Conservation (phyloP, 768 basidiomycete genomes). For the Podaxis pistillaris region DNA sequence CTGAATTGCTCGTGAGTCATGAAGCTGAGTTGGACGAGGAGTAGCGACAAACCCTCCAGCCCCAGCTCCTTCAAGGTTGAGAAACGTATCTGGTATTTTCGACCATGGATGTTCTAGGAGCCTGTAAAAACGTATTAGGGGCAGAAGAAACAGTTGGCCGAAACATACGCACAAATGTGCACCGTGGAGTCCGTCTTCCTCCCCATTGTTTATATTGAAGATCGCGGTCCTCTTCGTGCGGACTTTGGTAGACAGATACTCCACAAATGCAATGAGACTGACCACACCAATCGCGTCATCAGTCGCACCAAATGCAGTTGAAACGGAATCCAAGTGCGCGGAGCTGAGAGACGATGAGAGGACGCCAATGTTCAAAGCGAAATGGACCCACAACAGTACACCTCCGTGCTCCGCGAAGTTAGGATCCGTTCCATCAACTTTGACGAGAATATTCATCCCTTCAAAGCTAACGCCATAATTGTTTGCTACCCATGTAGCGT, state of each 20-base stretch:
- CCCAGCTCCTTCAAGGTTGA: conserved; percentile 75
- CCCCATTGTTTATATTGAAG: conserved; percentile 79
- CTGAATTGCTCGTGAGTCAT: conserved; percentile 29
- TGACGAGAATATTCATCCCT: conserved; percentile 59
- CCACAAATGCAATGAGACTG: conserved; percentile 55
- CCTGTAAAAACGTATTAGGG: conserved; percentile 26
- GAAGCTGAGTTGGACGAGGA: background rate
- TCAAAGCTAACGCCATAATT: conserved; percentile 45
- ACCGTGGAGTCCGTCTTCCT: conserved; percentile 69
- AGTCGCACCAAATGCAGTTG: conserved; percentile 63
- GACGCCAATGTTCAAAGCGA: conserved; percentile 31
- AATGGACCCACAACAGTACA: conserved; percentile 38
- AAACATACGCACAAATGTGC: conserved; percentile 44
- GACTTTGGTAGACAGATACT: conserved; percentile 40
- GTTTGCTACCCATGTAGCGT: conserved; percentile 37
- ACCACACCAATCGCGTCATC: conserved; percentile 70
- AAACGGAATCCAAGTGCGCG: conserved; percentile 75
- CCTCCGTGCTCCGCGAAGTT: conserved; percentile 32
- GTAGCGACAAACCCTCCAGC: conserved; percentile 55
- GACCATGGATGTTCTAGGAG: conserved; percentile 72
- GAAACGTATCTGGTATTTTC: conserved; percentile 54
- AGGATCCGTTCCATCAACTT: conserved; percentile 46
- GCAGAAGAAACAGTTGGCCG: background rate
- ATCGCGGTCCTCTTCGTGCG: conserved; percentile 56
- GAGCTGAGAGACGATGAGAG: conserved; percentile 52